Conservation (phyloP, 805 yeast genomes). For the Nakazawaea wyomingensis region DNA sequence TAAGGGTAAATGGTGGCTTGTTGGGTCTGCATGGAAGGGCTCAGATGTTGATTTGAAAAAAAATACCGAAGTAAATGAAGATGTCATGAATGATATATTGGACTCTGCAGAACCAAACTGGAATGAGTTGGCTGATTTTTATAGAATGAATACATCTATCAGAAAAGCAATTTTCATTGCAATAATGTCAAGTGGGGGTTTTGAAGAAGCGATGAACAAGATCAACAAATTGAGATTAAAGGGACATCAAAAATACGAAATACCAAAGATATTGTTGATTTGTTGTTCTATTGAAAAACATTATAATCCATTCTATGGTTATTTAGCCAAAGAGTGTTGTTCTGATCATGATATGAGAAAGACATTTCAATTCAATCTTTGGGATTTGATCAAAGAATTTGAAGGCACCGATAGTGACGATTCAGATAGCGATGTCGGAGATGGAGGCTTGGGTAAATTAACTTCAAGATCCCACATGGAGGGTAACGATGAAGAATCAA, state of each 20-base stretch:
- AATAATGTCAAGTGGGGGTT: constrained; percentile 93
- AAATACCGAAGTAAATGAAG: constrained; percentile 32
- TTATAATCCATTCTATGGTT: constrained; percentile 86
- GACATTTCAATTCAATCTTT: constrained; percentile 80
- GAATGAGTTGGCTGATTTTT: constrained; percentile 78
- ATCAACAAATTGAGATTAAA: constrained; percentile 76
- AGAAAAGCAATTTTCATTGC: constrained; percentile 92
- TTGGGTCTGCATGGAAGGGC: constrained; percentile 97
- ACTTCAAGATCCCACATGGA: constrained; percentile 23
- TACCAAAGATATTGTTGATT: constrained; percentile 79
- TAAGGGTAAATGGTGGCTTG: constrained; percentile 98
- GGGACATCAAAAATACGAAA: constrained; percentile 76
- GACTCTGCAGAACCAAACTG: constrained; percentile 80
- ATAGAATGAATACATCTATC: constrained; percentile 92
- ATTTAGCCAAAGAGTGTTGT: constrained; percentile 73
- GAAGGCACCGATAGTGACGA: constrained; percentile 47
- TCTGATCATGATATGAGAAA: constrained; percentile 70
- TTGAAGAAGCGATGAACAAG: constrained; percentile 77
- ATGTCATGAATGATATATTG: constrained; percentile 51
- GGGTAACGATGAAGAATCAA: constrained; percentile 47
- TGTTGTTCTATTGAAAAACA: constrained; percentile 79
- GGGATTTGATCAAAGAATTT: constrained; percentile 78
- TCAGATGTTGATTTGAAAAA: constrained; percentile 23
- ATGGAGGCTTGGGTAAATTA: constrained; percentile 14
- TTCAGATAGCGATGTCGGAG: constrained; percentile 38